Evolutionary conservation across 345 rosid species (phyloP).

Genomic region (Moricandia moricandioides): DNA sequence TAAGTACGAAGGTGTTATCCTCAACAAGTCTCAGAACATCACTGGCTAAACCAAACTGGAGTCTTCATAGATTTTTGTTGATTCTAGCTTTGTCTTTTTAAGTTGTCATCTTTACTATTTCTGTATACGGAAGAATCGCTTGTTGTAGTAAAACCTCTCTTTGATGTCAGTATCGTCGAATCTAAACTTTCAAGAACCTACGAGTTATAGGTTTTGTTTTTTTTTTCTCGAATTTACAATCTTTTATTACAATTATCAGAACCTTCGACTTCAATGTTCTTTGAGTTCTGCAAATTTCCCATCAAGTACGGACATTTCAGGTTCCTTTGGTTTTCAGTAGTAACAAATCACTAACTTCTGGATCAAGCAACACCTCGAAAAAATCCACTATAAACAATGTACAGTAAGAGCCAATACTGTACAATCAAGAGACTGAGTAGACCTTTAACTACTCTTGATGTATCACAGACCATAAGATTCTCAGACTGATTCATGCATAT

Average conservation of each 20-base stretch:
- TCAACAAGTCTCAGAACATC: conserved; percentile 1
- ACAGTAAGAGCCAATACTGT: not conserved
- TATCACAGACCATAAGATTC: conserved; percentile 84
- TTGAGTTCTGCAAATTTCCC: too few species aligned
- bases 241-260: not conserved
- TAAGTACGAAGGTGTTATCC: not conserved
- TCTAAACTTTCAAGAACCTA: not conserved
- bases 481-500: conserved; percentile 83
- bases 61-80: conserved; percentile 9
- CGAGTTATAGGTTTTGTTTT: not conserved
- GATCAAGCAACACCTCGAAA: conserved; percentile 2
- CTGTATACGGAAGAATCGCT: conserved; percentile 10
- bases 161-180: not conserved
- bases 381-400: too few species aligned
- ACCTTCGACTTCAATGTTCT: too few species aligned
- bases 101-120: conserved; percentile 12
- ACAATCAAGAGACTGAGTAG: conserved; percentile 43
- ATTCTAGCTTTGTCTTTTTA: conserved; percentile 13
- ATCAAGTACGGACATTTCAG: too few species aligned
- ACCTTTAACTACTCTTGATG: conserved; percentile 83
- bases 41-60: not conserved
- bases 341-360: not conserved
- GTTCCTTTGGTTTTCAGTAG: too few species aligned
- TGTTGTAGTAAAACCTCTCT: conserved; percentile 7
- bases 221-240: not conserved